Conservation (phyloP, 2,329 filamentous ascomycete genomes). For the Lasiodiplodia citricola region DNA sequence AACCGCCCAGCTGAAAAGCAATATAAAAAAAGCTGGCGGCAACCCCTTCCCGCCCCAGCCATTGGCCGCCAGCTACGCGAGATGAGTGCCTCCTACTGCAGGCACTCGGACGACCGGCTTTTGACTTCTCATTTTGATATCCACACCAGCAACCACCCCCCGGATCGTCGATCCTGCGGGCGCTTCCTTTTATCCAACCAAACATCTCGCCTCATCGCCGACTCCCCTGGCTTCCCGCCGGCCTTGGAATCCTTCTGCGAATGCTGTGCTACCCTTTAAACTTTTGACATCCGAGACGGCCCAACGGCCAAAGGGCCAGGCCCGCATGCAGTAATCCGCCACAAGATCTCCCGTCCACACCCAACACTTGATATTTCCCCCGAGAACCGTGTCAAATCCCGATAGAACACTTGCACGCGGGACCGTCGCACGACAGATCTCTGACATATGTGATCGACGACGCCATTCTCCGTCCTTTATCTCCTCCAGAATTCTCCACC, state of each 20-base stretch:
- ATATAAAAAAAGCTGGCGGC: too few species aligned
- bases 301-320: not conserved
- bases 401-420: not conserved
- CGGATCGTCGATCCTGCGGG: conserved; percentile 7
- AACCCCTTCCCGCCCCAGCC: not conserved
- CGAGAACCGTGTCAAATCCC: not conserved
- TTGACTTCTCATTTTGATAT: too few species aligned
- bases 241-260: not conserved
- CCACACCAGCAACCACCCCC: not conserved
- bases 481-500: not conserved
- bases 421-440: not conserved
- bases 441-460: not conserved
- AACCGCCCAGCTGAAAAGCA: conserved; percentile 6
- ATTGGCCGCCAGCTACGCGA: not conserved
- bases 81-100: not conserved
- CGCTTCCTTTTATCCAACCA: not conserved
- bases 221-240: conserved; percentile 6
- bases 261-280: conserved; percentile 14
- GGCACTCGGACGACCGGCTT: too few species aligned
- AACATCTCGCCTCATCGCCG: not conserved
- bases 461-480: not conserved
- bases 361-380: not conserved
- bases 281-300: not conserved
- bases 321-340: not conserved
- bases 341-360: not conserved